Evolutionary conservation across 225 moss, liverwort and hornwort species (phyloP).

Genomic region (Pseudisothecium myosuroides): DNA sequence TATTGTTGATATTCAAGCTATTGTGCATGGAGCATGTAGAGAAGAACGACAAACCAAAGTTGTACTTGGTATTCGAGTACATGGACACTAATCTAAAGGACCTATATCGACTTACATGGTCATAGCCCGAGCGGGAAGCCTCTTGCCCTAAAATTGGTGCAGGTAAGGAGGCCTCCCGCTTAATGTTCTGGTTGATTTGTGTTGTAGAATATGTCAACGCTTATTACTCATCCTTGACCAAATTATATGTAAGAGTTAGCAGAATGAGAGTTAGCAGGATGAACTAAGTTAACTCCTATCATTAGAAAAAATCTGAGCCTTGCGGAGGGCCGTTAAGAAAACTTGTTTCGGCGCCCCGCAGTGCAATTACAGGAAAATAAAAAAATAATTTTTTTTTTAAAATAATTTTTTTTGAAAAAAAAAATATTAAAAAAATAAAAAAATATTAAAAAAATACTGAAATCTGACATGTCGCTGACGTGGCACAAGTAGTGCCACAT

Average conservation of each 20-base stretch:
- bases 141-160: conserved; percentile 15
- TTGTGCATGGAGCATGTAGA: conserved; percentile 39
- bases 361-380: too few relatives aligned
- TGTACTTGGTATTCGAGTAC: conserved; percentile 43
- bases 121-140: conserved; percentile 29
- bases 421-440: too few relatives aligned
- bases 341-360: too few relatives aligned
- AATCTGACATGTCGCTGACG: too few relatives aligned
- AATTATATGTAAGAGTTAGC: background rate
- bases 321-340: too few relatives aligned
- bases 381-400: too few relatives aligned
- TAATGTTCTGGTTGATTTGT: background rate
- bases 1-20: background rate
- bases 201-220: background rate
- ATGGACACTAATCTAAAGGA: conserved; percentile 46
- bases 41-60: conserved; percentile 27
- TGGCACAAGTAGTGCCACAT: too few relatives aligned
- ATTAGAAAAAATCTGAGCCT: too few relatives aligned
- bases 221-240: too few relatives aligned
- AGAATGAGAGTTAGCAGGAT: too few relatives aligned
- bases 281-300: background rate
- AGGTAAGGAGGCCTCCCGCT: background rate
- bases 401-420: too few relatives aligned
- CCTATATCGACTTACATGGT: conserved; percentile 32
- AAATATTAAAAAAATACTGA: too few relatives aligned